These are phyloP conservation scores for Thelonectria discophora DNA, from an alignment of 2,329 filamentous ascomycete genomes.

Conservation along the genomic window DNA sequence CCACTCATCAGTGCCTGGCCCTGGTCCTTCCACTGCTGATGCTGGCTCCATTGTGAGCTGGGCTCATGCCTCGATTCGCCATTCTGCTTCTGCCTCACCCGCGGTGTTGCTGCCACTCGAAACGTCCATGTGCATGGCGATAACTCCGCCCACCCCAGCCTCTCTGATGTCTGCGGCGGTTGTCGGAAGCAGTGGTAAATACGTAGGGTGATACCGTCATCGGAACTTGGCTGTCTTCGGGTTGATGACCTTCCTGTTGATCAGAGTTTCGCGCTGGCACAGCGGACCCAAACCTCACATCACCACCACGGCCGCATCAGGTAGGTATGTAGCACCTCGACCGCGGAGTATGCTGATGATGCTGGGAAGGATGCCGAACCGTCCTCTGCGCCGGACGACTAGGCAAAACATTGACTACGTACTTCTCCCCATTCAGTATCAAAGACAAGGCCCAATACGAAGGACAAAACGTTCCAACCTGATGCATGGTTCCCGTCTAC, in stretches of 20 bases:
- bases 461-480: background rate
- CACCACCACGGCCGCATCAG: constrained; percentile 30
- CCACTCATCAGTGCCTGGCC: constrained; percentile 23
- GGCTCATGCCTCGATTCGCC: constrained; percentile 15
- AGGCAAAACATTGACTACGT: constrained; percentile 30
- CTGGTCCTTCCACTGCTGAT: constrained; percentile 23
- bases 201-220: constrained; percentile 22
- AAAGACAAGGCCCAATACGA: too few species aligned
- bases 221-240: constrained; percentile 29
- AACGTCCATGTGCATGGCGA: constrained; percentile 26
- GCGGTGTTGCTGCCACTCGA: constrained; percentile 17
- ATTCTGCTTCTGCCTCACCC: constrained; percentile 10
- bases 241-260: constrained; percentile 25
- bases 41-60: constrained; percentile 21
- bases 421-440: too few species aligned
- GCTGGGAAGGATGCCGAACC: constrained; percentile 31
- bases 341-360: constrained; percentile 31
- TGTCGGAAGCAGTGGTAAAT: constrained; percentile 27
- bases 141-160: constrained; percentile 10
- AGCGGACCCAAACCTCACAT: constrained; percentile 34
- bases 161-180: constrained; percentile 11
- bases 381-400: constrained; percentile 23
- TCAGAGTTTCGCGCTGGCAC: constrained; percentile 37
- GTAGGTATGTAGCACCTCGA: constrained; percentile 27
- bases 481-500: constrained; percentile 20